These are phyloP conservation scores for Suillus subalutaceus DNA, from an alignment of 768 basidiomycete genomes.

Conservation along the genomic window DNA sequence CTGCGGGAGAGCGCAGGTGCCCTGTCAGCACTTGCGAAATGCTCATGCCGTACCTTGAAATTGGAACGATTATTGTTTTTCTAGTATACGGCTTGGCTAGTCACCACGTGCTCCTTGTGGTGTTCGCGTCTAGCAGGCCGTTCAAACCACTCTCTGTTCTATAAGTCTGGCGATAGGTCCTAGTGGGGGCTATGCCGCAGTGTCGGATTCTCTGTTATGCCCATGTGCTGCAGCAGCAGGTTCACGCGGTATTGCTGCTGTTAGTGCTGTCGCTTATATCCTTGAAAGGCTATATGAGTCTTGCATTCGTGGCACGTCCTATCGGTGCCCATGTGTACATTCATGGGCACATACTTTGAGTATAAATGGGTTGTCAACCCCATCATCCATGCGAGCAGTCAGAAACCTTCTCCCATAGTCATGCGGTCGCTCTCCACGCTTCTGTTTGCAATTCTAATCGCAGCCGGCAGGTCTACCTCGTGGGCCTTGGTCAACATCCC, in stretches of 20 bases:
- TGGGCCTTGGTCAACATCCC: conserved; percentile 11
- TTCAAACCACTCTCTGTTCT: neutral
- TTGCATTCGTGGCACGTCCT: neutral
- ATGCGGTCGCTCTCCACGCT: conserved; percentile 20
- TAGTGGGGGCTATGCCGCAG: neutral
- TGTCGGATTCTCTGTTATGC: no score
- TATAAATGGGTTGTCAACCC: neutral
- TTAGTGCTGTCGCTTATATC: neutral
- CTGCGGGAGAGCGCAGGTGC: no score
- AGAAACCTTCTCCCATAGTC: neutral
- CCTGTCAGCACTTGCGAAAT: no score
- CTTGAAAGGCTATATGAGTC: neutral
- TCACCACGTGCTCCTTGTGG: neutral
- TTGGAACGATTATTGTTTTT: no score
- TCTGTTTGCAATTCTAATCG: conserved; percentile 12
- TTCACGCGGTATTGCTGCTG: neutral
- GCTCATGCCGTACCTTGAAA: no score
- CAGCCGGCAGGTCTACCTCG: conserved; percentile 12
- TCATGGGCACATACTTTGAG: neutral
- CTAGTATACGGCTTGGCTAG: neutral
- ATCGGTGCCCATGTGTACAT: neutral
- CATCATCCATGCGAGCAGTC: neutral
- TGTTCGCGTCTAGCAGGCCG: neutral
- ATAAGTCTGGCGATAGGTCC: neutral
- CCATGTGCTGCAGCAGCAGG: neutral